Evolutionary conservation across 2,329 filamentous ascomycete species (phyloP).

Genomic region (Alternaria infectoria): DNA sequence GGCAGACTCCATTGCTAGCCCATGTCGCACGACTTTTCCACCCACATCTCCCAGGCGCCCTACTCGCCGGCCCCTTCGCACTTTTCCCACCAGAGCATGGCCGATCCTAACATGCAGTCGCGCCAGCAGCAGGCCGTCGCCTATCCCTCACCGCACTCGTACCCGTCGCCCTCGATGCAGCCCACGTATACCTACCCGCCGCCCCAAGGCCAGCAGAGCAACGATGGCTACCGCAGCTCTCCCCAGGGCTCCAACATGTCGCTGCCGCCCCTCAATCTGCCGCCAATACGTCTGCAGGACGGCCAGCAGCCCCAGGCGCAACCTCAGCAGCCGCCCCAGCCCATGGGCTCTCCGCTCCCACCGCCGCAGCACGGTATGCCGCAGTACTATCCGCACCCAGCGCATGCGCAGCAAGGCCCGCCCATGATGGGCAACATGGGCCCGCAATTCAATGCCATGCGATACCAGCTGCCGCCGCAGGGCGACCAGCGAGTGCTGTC

Average conservation of each 20-base stretch:
- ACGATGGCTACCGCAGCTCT: conserved; percentile 55
- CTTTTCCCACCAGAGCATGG: conserved; percentile 43
- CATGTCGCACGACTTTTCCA: conserved; percentile 44
- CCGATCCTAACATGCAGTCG: conserved; percentile 42
- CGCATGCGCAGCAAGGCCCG: conserved; percentile 51
- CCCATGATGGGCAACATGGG: conserved; percentile 59
- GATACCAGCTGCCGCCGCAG: conserved; percentile 62
- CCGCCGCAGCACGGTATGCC: conserved; percentile 60
- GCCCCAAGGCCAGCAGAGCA: conserved; percentile 43
- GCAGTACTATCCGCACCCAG: conserved; percentile 58
- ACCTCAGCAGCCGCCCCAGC: conserved; percentile 42
- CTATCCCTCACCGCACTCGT: conserved; percentile 57
- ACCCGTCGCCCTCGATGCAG: conserved; percentile 58
- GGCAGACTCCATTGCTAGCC: conserved; percentile 36
- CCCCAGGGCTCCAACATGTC: conserved; percentile 54
- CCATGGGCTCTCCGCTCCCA: conserved; percentile 61
- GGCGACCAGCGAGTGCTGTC: conserved; percentile 62
- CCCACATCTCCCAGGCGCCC: conserved; percentile 31
- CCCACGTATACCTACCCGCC: conserved; percentile 58
- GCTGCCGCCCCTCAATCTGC: conserved; percentile 56
- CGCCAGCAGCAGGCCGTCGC: conserved; percentile 35
- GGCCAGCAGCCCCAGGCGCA: conserved; percentile 46
- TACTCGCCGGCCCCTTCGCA: conserved; percentile 43
- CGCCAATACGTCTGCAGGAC: conserved; percentile 59
- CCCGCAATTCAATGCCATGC: conserved; percentile 56